phyloP scores from a whole-genome alignment of 208 protist genomes.

The Herpetomonas tarakana region DNA sequence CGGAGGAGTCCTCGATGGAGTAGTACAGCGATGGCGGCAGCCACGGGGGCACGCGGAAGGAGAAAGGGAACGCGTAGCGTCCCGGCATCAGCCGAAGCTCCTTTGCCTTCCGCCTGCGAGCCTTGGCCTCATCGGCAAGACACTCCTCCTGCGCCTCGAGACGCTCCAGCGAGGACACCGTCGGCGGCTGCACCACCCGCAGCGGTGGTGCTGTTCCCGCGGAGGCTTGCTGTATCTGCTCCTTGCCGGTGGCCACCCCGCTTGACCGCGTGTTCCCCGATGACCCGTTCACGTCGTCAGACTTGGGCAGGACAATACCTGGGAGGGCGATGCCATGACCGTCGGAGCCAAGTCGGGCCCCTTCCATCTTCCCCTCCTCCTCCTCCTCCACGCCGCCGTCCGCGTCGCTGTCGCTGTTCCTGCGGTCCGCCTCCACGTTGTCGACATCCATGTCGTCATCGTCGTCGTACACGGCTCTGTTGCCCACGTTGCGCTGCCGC shows the following conservation, averaged over 20 bases:
- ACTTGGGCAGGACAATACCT: not conserved
- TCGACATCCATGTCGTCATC: slow-evolving; percentile 19
- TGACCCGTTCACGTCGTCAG: not conserved
- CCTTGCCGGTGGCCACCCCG: not conserved
- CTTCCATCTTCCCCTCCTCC: slow-evolving; percentile 9
- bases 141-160: not conserved
- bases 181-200: not conserved
- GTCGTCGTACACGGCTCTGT: slow-evolving; percentile 18
- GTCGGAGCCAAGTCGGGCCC: not conserved
- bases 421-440: slow-evolving; percentile 13
- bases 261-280: not conserved
- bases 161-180: not conserved
- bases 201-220: not conserved
- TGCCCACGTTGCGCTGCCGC: slow-evolving; percentile 4
- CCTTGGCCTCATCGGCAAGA: not conserved
- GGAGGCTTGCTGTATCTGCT: not conserved
- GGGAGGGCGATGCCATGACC: not conserved
- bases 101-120: slow-evolving; percentile 7
- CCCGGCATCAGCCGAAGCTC: slow-evolving; percentile 38
- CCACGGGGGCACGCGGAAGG: slow-evolving; percentile 56
- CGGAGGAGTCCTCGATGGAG: slow-evolving; percentile 24
- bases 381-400: slow-evolving; percentile 16
- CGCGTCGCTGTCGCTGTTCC: slow-evolving; percentile 15
- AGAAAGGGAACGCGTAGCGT: slow-evolving; percentile 51
- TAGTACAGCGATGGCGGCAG: slow-evolving; percentile 69